These are phyloP conservation scores for Chaetomidium leptoderma DNA, from an alignment of 495 filamentous ascomycete genomes.

Conservation along the genomic window DNA sequence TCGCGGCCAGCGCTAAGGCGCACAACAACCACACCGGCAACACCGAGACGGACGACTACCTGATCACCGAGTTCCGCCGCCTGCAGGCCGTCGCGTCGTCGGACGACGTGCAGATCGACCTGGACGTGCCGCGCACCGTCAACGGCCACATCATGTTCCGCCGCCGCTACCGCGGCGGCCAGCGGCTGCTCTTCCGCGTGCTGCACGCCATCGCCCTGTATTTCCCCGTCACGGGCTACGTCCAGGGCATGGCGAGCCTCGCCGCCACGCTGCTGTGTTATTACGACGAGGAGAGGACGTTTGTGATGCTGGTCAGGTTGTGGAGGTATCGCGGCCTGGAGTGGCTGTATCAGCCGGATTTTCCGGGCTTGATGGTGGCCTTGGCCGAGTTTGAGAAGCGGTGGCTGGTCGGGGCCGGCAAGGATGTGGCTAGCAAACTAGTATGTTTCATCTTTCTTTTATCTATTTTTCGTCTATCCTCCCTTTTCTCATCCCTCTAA, in stretches of 20 bases:
- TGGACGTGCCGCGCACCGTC: conserved; percentile 94
- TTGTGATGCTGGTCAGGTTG: conserved; percentile 89
- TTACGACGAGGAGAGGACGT: conserved; percentile 89
- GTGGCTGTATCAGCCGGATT: conserved; percentile 76
- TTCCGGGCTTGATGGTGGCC: conserved; percentile 81
- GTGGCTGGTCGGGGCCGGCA: conserved; percentile 70
- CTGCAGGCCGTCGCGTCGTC: conserved; percentile 68
- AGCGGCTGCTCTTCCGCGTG: conserved; percentile 87
- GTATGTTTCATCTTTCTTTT: conserved; percentile 48
- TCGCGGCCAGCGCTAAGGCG: conserved; percentile 72
- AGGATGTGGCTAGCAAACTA: conserved; percentile 70
- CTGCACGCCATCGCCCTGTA: conserved; percentile 86
- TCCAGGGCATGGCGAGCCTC: conserved; percentile 95
- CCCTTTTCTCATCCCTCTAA: conserved; percentile 2
- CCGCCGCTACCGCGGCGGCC: conserved; percentile 81
- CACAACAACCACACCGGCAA: neutral
- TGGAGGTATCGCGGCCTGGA: conserved; percentile 87
- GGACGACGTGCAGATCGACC: conserved; percentile 95
- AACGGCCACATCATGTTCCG: conserved; percentile 98
- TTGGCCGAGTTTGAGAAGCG: conserved; percentile 81
- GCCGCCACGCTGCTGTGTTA: conserved; percentile 93
- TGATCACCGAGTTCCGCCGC: conserved; percentile 65
- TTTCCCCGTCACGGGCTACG: conserved; percentile 88
- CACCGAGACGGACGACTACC: conserved; percentile 58
- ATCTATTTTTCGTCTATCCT: neutral